A percentile compares a stretch with the other conserved stretches of the same genome.
These are phyloP conservation scores for Rhodotorula taiwanensis DNA, from an alignment of 768 basidiomycete genomes.

Conservation along the genomic window DNA sequence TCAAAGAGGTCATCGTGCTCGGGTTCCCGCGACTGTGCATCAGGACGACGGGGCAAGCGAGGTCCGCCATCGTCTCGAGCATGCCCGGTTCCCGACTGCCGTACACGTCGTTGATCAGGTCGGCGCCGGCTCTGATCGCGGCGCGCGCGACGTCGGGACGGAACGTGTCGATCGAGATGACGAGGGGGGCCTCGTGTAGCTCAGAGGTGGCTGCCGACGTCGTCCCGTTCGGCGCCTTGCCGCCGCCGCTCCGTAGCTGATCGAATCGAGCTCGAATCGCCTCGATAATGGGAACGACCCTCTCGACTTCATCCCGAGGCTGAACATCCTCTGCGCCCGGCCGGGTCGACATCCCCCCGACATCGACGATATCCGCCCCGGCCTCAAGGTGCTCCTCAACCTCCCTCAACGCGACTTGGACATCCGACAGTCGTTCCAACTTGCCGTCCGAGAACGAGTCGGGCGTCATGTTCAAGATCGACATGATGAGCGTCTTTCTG, in stretches of 20 bases:
- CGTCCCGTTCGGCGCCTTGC: too few species aligned
- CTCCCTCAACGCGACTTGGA: conserved; percentile 50
- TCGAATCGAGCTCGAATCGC: conserved; percentile 49
- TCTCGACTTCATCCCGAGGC: conserved; percentile 59
- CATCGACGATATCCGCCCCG: conserved; percentile 74
- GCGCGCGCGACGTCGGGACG: conserved; percentile 69
- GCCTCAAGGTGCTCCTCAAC: conserved; percentile 40
- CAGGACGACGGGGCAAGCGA: conserved; percentile 67
- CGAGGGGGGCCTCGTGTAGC: conserved; percentile 46
- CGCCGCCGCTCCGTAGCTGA: too few species aligned
- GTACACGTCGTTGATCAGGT: conserved; percentile 88
- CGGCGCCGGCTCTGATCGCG: conserved; percentile 73
- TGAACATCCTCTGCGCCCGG: conserved; percentile 67
- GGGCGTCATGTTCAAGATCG: conserved; percentile 83
- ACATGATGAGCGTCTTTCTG: conserved; percentile 64
- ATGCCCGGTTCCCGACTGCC: conserved; percentile 53
- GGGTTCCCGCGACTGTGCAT: conserved; percentile 94
- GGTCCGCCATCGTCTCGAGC: conserved; percentile 48
- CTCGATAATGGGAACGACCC: conserved; percentile 66
- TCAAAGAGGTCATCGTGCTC: conserved; percentile 61
- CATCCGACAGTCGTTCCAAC: background rate
- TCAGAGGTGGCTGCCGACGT: conserved; percentile 46
- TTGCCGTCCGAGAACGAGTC: conserved; percentile 94
- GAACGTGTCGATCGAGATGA: conserved; percentile 80
- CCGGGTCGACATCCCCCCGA: conserved; percentile 89